Evolutionary conservation across 2,329 filamentous ascomycete genomes (phyloP).

Genomic region (Fusarium scirpi): DNA sequence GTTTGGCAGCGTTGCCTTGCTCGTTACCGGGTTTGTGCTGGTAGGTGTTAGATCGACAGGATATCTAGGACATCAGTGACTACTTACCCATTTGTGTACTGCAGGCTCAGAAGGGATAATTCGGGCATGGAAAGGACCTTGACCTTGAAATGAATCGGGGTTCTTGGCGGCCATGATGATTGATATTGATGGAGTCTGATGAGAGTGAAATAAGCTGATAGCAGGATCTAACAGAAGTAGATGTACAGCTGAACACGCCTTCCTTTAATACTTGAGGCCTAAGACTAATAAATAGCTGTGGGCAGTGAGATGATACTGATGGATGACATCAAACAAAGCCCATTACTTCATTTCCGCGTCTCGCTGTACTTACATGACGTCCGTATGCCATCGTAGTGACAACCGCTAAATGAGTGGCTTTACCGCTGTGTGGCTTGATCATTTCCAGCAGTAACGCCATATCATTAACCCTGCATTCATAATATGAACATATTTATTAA

Average conservation of each 20-base stretch:
- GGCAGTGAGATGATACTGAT: too few relatives aligned
- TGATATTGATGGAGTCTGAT: background rate
- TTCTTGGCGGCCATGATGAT: background rate
- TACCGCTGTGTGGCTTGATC: background rate
- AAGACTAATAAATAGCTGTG: background rate
- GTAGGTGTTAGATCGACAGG: rapidly evolving
- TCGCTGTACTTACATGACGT: background rate
- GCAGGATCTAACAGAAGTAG: rapidly evolving
- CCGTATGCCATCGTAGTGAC: background rate
- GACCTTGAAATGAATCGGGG: background rate
- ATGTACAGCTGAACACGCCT: background rate
- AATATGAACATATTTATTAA: too few relatives aligned
- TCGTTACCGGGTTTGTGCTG: constrained; percentile 5
- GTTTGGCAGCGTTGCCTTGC: background rate
- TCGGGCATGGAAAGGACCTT: background rate
- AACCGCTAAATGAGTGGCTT: background rate
- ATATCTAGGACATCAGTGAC: rapidly evolving
- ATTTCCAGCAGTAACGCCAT: background rate
- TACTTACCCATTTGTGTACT: background rate
- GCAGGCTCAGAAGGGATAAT: background rate
- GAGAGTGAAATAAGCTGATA: rapidly evolving
- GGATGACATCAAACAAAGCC: background rate
- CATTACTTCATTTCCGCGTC: background rate
- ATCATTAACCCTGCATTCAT: background rate
- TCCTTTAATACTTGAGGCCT: too few relatives aligned